These are phyloP conservation scores for Capronia americana DNA, from an alignment of 2,329 filamentous ascomycete species.

Conservation along the genomic window DNA sequence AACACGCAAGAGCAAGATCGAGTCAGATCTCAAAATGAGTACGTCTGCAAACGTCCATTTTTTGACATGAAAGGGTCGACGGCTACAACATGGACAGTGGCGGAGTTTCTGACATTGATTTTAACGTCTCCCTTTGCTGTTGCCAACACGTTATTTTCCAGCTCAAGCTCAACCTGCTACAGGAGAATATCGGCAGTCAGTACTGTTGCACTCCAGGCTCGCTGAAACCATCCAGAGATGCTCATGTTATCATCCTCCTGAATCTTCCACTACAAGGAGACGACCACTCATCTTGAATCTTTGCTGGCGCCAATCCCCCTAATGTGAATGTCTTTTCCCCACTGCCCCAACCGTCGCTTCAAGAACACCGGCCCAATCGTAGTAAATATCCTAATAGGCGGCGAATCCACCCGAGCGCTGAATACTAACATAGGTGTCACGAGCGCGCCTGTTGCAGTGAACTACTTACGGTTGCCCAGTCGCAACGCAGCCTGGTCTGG, in stretches of 20 bases:
- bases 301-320: background rate
- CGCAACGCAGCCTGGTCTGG: too few relatives aligned
- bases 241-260: too few relatives aligned
- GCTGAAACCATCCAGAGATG: background rate
- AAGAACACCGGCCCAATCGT: background rate
- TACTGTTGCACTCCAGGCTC: background rate
- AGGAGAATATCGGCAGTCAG: background rate
- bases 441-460: background rate
- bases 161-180: background rate
- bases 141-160: background rate
- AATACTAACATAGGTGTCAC: background rate
- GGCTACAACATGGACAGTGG: background rate
- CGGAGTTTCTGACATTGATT: background rate
- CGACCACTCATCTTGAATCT: background rate
- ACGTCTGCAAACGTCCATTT: background rate
- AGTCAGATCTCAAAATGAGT: conserved; percentile 11
- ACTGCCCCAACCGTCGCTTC: background rate
- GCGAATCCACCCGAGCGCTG: background rate
- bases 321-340: background rate
- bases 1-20: conserved; percentile 27
- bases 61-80: background rate
- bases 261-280: background rate
- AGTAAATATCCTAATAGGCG: background rate
- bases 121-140: background rate
- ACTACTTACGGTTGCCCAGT: too few relatives aligned